A percentile compares a stretch with the other conserved stretches of the same genome.
Evolutionary conservation across 2,329 filamentous ascomycete species (phyloP).

Genomic region (Fusarium verrucosum): DNA sequence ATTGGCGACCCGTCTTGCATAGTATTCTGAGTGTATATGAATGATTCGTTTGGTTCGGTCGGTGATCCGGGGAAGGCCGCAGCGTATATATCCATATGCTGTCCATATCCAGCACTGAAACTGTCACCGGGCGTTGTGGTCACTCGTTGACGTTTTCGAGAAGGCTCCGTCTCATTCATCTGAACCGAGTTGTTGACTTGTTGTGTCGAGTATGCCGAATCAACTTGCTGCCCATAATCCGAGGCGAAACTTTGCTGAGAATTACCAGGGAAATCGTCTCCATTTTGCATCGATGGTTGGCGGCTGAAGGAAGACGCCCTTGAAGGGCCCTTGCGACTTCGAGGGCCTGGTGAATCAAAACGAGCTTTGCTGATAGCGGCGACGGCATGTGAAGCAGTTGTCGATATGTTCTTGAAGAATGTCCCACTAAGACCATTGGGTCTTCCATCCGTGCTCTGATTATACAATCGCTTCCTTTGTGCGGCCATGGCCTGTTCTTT

Average conservation of each 20-base stretch:
- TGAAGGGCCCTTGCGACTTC: slow-evolving; percentile 70
- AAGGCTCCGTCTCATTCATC: slow-evolving; percentile 72
- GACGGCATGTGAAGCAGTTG: slow-evolving; percentile 89
- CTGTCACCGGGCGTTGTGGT: slow-evolving; percentile 65
- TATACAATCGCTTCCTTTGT: slow-evolving; percentile 91
- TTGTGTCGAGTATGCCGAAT: slow-evolving; percentile 75
- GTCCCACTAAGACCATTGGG: slow-evolving; percentile 77
- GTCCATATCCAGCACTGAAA: slow-evolving; percentile 64
- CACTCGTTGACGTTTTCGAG: slow-evolving; percentile 78
- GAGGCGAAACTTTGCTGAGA: slow-evolving; percentile 87
- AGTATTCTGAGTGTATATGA: slow-evolving; percentile 68
- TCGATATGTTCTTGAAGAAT: slow-evolving; percentile 97
- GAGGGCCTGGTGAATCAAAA: slow-evolving; percentile 84
- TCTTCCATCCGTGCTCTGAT: slow-evolving; percentile 70
- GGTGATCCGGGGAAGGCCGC: slow-evolving; percentile 73
- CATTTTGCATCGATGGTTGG: slow-evolving; percentile 76
- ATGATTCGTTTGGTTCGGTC: slow-evolving; percentile 83
- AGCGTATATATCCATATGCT: slow-evolving; percentile 58
- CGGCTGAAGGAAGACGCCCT: slow-evolving; percentile 76
- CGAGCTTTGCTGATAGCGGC: slow-evolving; percentile 96
- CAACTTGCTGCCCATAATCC: slow-evolving; percentile 77
- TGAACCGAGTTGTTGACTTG: slow-evolving; percentile 51
- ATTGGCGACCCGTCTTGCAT: slow-evolving; percentile 55
- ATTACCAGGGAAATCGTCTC: slow-evolving; percentile 72
- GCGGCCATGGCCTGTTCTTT: slow-evolving; percentile 99